phyloP scores from a whole-genome alignment of 179 eudicot genomes.

The Silene coronaria region DNA sequence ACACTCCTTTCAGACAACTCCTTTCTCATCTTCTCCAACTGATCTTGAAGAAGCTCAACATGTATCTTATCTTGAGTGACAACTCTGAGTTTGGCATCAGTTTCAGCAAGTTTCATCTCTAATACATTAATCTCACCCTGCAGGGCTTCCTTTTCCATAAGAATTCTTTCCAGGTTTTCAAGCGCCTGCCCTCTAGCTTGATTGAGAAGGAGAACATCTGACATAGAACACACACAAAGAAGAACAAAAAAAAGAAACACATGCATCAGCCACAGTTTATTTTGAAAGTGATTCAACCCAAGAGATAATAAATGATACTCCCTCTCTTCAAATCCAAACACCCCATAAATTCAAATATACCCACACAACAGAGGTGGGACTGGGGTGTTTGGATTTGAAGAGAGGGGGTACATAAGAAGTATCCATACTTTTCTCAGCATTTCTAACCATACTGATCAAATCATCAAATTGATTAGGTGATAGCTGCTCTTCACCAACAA shows the following conservation, averaged over 20 bases:
- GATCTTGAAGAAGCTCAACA: conserved; percentile 65
- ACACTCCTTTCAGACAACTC: conserved; percentile 46
- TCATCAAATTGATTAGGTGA: conserved; percentile 52
- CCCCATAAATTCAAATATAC: no score
- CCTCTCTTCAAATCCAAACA: no score
- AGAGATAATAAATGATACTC: not conserved
- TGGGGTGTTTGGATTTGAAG: no score
- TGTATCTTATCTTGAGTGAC: conserved; percentile 75
- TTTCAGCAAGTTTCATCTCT: conserved; percentile 77
- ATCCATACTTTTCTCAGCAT: conserved; percentile 86
- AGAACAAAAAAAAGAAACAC: not conserved
- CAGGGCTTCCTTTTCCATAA: conserved; percentile 64
- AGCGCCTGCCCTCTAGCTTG: conserved; percentile 81
- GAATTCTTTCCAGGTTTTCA: conserved; percentile 64
- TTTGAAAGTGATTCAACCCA: conserved; percentile 1
- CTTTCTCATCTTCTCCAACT: conserved; percentile 53
- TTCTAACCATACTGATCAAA: conserved; percentile 73
- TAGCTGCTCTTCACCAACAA: conserved; percentile 33
- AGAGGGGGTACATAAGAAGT: not conserved
- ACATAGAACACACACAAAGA: conserved; percentile 6
- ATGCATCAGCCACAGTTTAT: conserved; percentile 5
- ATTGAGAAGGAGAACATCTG: conserved; percentile 84
- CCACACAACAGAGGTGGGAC: no score
- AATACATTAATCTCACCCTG: conserved; percentile 70
- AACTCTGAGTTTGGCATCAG: conserved; percentile 65